These are phyloP conservation scores for Furcasterigmium furcatum DNA, from an alignment of 2,329 filamentous ascomycete species.

Conservation along the genomic window DNA sequence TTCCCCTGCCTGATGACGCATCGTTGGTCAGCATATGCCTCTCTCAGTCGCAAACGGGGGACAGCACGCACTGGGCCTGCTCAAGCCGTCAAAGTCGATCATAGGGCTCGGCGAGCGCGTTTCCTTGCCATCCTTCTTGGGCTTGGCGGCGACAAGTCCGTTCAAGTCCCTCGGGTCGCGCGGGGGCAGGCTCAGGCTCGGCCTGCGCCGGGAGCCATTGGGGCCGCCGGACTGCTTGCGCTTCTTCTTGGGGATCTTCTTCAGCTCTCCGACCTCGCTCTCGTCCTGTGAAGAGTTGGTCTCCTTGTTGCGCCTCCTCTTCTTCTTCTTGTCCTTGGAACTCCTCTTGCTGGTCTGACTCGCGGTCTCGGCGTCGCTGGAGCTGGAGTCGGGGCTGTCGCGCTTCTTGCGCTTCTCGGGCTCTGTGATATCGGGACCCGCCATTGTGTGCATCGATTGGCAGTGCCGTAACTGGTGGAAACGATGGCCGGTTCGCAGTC, in stretches of 20 bases:
- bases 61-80: slow-evolving; percentile 47
- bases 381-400: slow-evolving; percentile 10
- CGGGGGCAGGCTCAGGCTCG: slow-evolving; percentile 58
- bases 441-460: slow-evolving; percentile 18
- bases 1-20: slow-evolving; percentile 51
- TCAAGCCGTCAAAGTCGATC: slow-evolving; percentile 61
- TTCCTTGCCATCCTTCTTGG: slow-evolving; percentile 18
- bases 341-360: slow-evolving; percentile 11
- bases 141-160: slow-evolving; percentile 8
- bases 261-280: not conserved
- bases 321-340: slow-evolving; percentile 10
- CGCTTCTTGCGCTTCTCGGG: slow-evolving; percentile 28
- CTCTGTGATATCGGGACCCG: slow-evolving; percentile 19
- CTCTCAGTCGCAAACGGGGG: not conserved
- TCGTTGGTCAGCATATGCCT: not conserved
- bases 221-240: slow-evolving; percentile 10
- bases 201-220: slow-evolving; percentile 31
- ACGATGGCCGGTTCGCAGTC: slow-evolving; percentile 24
- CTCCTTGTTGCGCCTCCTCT: slow-evolving; percentile 11
- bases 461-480: slow-evolving; percentile 8
- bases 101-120: slow-evolving; percentile 51
- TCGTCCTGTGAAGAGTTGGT: not conserved
- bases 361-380: slow-evolving; percentile 10
- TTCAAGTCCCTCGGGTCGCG: slow-evolving; percentile 57
- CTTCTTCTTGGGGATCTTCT: slow-evolving; percentile 12